Evolutionary conservation across 106 monocot genomes (phyloP), one percentile per base, ranked within the genome.

Genomic region (Agapanthus africanus): DNA sequence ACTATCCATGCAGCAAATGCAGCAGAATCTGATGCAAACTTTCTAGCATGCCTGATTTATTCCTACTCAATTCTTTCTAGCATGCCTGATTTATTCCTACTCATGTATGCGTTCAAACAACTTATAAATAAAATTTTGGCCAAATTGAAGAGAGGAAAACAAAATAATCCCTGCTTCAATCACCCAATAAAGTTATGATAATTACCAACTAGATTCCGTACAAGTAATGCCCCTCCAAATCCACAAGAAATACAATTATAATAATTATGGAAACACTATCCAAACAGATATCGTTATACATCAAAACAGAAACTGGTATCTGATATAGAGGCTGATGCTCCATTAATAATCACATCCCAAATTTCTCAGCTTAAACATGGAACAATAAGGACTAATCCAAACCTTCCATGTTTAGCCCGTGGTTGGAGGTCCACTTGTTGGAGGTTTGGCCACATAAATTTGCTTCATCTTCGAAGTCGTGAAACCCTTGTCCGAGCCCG

Each of bases 371-470:
- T 35, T 18, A n/a, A n/a, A n/a, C n/a, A n/a, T n/a, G n/a, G 6
- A 61, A 16, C 33, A 2, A 30, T 30, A 11, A 9, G 7, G 8
- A 35, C 61, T 6, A 35, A 4, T 6, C 19, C 15, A 36, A n/a
- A 61, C 11, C 2, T 18, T 32, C n/a, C 18, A 27, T 22, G 8
- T 40, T 38, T 38, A 76, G 38, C 63, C 15, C 37, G 41, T 22
- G 8, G 78, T 42, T 31, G 80, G 40, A 65, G 71, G 22, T 41
- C 70, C 78, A 69, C 38, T 74, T 6, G 70, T 31, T 9, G 85
- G 42, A 14, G 74, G 69, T 69, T 95, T 95, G n/a, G 86, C 88
- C 27, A 95, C 95, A 66, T 95, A 95, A 54, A 88, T 80, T 64
- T 95, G 91, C 79, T 95, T 95, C 73, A 95, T 67, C 72, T 84